phyloP scores from a whole-genome alignment of 129 eudicot species.

The Scalesia atractyloides region DNA sequence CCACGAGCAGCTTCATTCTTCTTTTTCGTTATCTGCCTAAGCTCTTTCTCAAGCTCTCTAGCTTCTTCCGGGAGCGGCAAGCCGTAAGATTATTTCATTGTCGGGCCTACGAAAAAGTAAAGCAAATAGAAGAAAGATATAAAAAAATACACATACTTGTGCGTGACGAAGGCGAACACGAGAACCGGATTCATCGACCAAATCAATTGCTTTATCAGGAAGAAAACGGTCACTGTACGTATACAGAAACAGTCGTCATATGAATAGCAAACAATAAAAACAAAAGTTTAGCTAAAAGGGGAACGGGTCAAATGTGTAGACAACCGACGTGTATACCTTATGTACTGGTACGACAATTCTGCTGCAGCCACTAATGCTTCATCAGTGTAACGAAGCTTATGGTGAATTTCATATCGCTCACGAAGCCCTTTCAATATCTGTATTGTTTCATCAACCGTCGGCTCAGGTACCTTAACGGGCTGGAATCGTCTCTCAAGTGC shows the following conservation, averaged over 20 bases:
- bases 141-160: conserved; percentile 41
- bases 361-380: conserved; percentile 87
- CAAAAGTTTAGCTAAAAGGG: not conserved
- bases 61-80: conserved; percentile 93
- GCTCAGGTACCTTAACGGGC: conserved; percentile 97
- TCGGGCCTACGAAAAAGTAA: not conserved
- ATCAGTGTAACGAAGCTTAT: conserved; percentile 92
- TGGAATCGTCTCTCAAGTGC: conserved; percentile 89
- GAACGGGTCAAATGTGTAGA: no score
- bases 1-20: conserved; percentile 85
- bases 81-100: conserved; percentile 6
- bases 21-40: conserved; percentile 85
- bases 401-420: conserved; percentile 90
- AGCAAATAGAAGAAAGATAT: not conserved
- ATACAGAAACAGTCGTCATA: conserved; percentile 15
- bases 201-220: conserved; percentile 93
- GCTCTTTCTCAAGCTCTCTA: conserved; percentile 92
- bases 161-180: conserved; percentile 92
- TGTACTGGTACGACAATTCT: conserved; percentile 77
- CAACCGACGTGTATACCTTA: conserved; percentile 48
- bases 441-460: conserved; percentile 88
- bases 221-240: conserved; percentile 77
- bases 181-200: conserved; percentile 95
- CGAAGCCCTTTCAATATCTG: conserved; percentile 84
- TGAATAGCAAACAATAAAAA: not conserved